Evolutionary conservation across 495 filamentous ascomycete genomes (phyloP), one percentile per base, ranked within the genome.

Genomic region (Parathielavia appendiculata): DNA sequence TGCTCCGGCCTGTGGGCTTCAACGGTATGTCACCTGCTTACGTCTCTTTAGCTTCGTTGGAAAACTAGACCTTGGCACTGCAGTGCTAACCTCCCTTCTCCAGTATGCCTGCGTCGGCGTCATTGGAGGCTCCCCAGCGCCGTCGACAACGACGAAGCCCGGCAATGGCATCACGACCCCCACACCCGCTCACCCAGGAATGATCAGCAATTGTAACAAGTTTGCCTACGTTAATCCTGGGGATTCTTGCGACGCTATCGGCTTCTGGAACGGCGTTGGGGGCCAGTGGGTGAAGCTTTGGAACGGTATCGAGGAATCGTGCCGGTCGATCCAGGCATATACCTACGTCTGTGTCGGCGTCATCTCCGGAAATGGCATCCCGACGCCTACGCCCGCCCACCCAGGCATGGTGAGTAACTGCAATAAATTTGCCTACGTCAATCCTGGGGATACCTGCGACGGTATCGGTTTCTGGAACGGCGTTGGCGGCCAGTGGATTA

Each of bases 131-230:
- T 23, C 19, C 20, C 43, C 43, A n/a, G 16, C 44, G 22, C 20
- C 44, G 16, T 44, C 40, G 16, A n/a, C 40, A 12, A 8, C 22
- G 23, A 48, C 45, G 9, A 48, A 30, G 23, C 13, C 47, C 14
- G 47, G 47, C 8, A 49, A 49, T 16, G 47, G 47, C 23, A 19
- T 49, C 14, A 8, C 30, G 1, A 49, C 47, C 0, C 47, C 47
- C 4, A 19, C 16, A 1, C 47, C 47, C 1, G 19, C 30, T 0
- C 47, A 49, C 14, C 30, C 30, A 30, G 46, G 46, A 23, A 49
- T 49, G 23, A 26, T 49, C 2, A 34, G 23, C 46, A 49, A 49
- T 26, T 49, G 30, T 14, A 49, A 49, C 47, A 49, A 49, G 47
- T 49, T 49, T 16, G 16, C 17, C 26, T 8, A 17, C 0, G 47